Evolutionary conservation across 108 stramenopile species (phyloP).

Genomic region (Hondaea fermentalgiana): DNA sequence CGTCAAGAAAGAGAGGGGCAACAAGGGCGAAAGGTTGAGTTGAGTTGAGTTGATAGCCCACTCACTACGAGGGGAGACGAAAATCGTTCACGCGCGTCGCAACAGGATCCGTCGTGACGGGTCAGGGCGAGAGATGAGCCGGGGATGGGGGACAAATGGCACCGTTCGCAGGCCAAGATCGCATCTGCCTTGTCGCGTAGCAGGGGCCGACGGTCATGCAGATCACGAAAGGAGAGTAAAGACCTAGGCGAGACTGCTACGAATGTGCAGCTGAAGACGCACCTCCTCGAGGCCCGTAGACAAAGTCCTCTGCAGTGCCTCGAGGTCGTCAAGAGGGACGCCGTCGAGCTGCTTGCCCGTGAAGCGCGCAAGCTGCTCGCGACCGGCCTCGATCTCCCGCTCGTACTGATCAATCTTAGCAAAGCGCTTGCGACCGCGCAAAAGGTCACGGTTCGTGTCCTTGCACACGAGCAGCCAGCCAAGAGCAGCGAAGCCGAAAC

Average conservation of each 20-base stretch:
- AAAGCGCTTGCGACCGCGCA: neutral
- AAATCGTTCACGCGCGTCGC: too few relatives aligned
- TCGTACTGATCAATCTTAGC: neutral
- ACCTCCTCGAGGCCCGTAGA: neutral
- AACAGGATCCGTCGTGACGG: too few relatives aligned
- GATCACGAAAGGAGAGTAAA: too few relatives aligned
- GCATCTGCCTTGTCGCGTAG: too few relatives aligned
- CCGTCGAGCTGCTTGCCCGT: conserved; percentile 2
- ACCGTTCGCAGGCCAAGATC: too few relatives aligned
- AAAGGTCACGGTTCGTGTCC: neutral
- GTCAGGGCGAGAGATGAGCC: too few relatives aligned
- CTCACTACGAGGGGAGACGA: too few relatives aligned
- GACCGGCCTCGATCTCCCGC: neutral
- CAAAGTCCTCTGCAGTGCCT: neutral
- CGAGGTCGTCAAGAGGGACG: neutral
- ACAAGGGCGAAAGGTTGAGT: too few relatives aligned
- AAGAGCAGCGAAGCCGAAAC: neutral
- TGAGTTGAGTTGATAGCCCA: too few relatives aligned
- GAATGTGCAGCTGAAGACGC: neutral
- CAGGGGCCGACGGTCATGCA: too few relatives aligned
- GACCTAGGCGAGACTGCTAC: neutral
- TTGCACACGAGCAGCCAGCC: conserved; percentile 1
- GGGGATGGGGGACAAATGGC: too few relatives aligned
- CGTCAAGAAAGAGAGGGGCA: too few relatives aligned
- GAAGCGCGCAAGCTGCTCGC: neutral